Base-by-base conservation (phyloP, 148 eudicot genomes). In the Drosera capensis region DNA sequence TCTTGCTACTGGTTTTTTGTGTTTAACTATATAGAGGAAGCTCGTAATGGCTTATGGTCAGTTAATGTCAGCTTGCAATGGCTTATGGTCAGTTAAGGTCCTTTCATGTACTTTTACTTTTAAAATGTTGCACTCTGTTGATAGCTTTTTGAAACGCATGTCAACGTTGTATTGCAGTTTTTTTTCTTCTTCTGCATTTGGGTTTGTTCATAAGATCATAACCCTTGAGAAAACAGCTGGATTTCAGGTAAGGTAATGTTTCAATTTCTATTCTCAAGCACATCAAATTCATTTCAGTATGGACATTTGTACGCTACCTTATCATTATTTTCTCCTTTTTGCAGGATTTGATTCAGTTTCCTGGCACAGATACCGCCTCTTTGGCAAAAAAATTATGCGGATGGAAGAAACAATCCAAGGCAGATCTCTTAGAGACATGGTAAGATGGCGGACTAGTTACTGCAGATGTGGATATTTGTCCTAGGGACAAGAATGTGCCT, bases 141-240 rank as follows among this genome's bases (percentile, higher is more conserved):
- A 2, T 34, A 34, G 5, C n/a, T 11, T 4, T 11, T 34, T 5
- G n/a, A n/a, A n/a, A 2, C 13, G 8, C 25, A 15, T 48, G 28
- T 48, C 22, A 14, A 44, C 20, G 14, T 40, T 25, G 39, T 21
- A 17, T 43, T 53, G 48, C 48, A 43, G 94, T 81, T 83, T 2
- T 83, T 83, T 54, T n/a, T n/a, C n/a, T n/a, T n/a, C n/a, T n/a
- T 83, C 94, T 16, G 78, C 84, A 46, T 83, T 83, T 69, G 94
- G 94, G 31, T 66, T 79, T 71, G 94, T 83, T 57, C 94, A 79
- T 58, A 83, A 83, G 65, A 74, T 83, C 49, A 77, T 88, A 30
- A 83, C 94, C 19, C 79, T 83, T 54, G 94, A 83, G 54, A 83
- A 83, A 67, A 75, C 94, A 23, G 94, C 94, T 14, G 94, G 94